Conservation (phyloP, 495 filamentous ascomycete genomes). For the Neurospora pannonica region DNA sequence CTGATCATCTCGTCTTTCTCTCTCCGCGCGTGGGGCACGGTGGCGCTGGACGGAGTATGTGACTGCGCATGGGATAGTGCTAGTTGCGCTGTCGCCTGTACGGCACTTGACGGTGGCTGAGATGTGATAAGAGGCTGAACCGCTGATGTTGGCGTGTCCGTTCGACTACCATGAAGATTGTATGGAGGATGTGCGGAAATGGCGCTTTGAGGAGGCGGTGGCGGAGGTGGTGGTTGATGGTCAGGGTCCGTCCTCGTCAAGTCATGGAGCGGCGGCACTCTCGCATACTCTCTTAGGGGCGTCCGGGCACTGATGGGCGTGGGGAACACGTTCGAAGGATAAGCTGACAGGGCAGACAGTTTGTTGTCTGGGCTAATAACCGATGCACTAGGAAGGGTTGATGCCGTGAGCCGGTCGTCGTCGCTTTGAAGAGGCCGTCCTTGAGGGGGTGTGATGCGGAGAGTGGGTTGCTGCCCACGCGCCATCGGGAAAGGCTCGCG, state of each 20-base stretch:
- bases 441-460: slow-evolving; percentile 48
- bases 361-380: slow-evolving; percentile 45
- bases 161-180: slow-evolving; percentile 36
- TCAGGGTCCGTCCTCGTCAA: slow-evolving; percentile 39
- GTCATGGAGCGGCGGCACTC: slow-evolving; percentile 47
- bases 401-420: slow-evolving; percentile 39
- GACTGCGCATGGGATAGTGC: slow-evolving; percentile 45
- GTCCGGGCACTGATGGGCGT: slow-evolving; percentile 46
- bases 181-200: slow-evolving; percentile 17
- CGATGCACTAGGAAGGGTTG: slow-evolving; percentile 41
- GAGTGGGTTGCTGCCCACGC: slow-evolving; percentile 36
- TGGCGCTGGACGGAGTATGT: slow-evolving; percentile 18
- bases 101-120: slow-evolving; percentile 23
- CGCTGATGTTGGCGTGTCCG: slow-evolving; percentile 29
- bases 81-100: slow-evolving; percentile 50
- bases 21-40: slow-evolving; percentile 27
- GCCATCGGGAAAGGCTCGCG: slow-evolving; percentile 42
- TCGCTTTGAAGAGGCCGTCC: slow-evolving; percentile 38
- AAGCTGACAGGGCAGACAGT: slow-evolving; percentile 40
- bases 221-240: slow-evolving; percentile 14
- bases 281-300: slow-evolving; percentile 39
- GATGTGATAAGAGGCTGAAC: slow-evolving; percentile 20
- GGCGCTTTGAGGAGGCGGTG: slow-evolving; percentile 15
- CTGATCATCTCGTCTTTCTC: slow-evolving; percentile 94
- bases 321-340: slow-evolving; percentile 38